phyloP scores from a whole-genome alignment of 345 rosid genomes.

The Rhizophora mangle region DNA sequence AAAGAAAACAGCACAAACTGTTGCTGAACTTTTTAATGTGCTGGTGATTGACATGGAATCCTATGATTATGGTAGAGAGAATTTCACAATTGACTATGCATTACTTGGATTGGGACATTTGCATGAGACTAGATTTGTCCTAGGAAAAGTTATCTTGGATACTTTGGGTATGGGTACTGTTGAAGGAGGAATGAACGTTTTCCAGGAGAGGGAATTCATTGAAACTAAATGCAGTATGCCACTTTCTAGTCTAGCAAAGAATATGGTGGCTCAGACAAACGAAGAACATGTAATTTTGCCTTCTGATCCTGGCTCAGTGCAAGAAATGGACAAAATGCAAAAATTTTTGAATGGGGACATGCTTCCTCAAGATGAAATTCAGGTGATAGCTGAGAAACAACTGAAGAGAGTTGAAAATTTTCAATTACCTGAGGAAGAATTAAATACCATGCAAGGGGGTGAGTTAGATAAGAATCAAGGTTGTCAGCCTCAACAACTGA shows the following conservation, averaged over 20 bases:
- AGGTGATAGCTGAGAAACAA: neutral
- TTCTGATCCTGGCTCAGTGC: constrained; percentile 14
- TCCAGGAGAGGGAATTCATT: constrained; percentile 7
- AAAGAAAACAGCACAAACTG: constrained; percentile 37
- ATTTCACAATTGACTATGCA: constrained; percentile 37
- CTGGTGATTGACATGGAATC: constrained; percentile 37
- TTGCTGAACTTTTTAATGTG: constrained; percentile 41
- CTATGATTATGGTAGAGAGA: constrained; percentile 30
- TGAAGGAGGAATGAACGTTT: constrained; percentile 17
- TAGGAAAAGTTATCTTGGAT: constrained; percentile 73
- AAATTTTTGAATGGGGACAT: constrained; percentile 11
- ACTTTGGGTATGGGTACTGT: constrained; percentile 47
- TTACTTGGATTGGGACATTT: constrained; percentile 57
- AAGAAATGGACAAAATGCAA: constrained; percentile 25
- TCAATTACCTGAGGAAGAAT: neutral
- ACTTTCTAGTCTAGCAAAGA: constrained; percentile 20
- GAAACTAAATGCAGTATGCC: constrained; percentile 8
- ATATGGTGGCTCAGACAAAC: constrained; percentile 15
- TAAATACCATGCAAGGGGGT: neutral
- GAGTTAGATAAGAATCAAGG: neutral
- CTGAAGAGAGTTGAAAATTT: neutral
- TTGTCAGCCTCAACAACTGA: neutral
- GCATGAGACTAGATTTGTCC: constrained; percentile 56
- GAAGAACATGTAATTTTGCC: constrained; percentile 8
- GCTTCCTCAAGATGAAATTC: neutral